Base-by-base conservation (phyloP, 345 rosid species). In the Gynandropsis gynandra region DNA sequence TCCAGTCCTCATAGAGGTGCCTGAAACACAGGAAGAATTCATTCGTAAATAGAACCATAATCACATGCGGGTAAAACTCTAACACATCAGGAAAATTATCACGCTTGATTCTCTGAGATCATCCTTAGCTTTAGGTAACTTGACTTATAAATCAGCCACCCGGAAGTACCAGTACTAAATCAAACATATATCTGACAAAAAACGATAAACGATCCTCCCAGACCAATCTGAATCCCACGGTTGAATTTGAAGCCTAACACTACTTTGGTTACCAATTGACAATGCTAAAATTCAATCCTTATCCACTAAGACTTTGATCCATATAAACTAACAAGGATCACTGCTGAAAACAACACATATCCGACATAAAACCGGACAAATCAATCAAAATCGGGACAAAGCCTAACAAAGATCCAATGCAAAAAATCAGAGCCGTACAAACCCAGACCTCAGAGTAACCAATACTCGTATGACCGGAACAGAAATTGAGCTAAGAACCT, bases 1-100 rank as follows among this genome's bases (percentile, higher is more conserved):
- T 65, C 70, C 58, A 52, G 19, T 11, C 52, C 59, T 65, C 39
- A 46, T 46, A 15, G 55, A 34, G 9, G 50, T 52, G 16, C 70
- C 64, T 65, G 55, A 58, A 45, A 65, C 12, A 4, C 14, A 20
- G 52, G 53, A 65, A 51, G 32, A 37, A 16, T 57, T 35, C 39
- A 1, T 15, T 58, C 51, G 47, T 9, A n/a, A 50, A 34, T 31
- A 18, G 4, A 21, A 0, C 1, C 29, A 38, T 7, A 11, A 27
- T 47, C 10, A 34, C 57, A 50, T 41, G 41, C 49, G 10, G 9
- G 15, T 15, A 41, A 40, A 31, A 9, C 18, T 15, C 5, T 24
- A 24, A 2, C 29, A 24, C 29, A 24, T 24, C 29, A 2, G 2
- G 29, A 24, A 24, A 24, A 24, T 24, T n/a, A 15, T 12, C 4